Conservation (phyloP, 2,329 filamentous ascomycete species). For the Rutstroemia sp. region DNA sequence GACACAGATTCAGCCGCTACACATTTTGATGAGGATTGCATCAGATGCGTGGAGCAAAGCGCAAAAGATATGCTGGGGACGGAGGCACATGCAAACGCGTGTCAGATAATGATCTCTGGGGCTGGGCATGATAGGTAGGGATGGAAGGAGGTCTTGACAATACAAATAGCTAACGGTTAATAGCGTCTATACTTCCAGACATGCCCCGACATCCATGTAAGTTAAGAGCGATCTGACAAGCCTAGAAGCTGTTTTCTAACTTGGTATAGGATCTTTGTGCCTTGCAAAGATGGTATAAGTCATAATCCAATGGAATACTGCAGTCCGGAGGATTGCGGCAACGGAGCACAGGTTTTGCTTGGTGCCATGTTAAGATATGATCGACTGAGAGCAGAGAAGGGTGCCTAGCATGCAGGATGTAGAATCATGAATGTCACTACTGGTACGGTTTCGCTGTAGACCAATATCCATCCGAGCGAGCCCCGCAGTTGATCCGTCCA, state of each 20-base stretch:
- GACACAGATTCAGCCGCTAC: conserved; percentile 57
- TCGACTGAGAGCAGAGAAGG: conserved; percentile 21
- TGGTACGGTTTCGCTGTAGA: not conserved
- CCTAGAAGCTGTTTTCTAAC: not conserved
- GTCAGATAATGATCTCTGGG: conserved; percentile 49
- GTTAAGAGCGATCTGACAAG: not conserved
- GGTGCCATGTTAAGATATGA: conserved; percentile 37
- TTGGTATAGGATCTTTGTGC: conserved; percentile 46
- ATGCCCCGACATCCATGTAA: conserved; percentile 53
- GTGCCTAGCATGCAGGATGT: conserved; percentile 1
- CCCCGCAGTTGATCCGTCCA: conserved; percentile 18
- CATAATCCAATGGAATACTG: conserved; percentile 59
- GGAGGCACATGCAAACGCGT: conserved; percentile 35
- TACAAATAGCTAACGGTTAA: conserved; percentile 21
- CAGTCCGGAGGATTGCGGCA: conserved; percentile 49
- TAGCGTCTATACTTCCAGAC: conserved; percentile 52
- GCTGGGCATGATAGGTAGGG: conserved; percentile 52
- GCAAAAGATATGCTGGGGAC: conserved; percentile 49
- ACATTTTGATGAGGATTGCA: conserved; percentile 60
- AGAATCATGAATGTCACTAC: not conserved
- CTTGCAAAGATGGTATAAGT: conserved; percentile 54
- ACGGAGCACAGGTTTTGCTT: conserved; percentile 43
- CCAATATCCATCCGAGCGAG: conserved; percentile 5
- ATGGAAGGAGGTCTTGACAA: conserved; percentile 29
- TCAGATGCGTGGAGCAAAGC: conserved; percentile 54